Percentiles rank a stretch among this genome's conserved stretches.
Evolutionary conservation across 2,329 filamentous ascomycete species (phyloP).

Genomic region (Fusarium staphyleae): DNA sequence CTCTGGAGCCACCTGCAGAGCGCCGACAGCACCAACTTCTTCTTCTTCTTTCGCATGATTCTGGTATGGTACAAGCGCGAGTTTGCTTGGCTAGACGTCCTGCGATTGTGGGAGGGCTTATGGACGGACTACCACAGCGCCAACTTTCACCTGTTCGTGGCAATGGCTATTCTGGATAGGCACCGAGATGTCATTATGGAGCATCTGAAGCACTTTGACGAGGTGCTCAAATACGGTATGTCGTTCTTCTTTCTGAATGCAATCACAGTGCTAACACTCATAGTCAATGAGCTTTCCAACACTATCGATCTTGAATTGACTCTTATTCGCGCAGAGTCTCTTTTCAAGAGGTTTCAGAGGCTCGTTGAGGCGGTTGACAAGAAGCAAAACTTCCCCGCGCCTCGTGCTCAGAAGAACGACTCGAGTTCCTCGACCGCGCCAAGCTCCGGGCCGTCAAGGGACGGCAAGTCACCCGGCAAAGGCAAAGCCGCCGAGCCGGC

Average conservation of each 20-base stretch:
- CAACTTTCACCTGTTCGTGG: slow-evolving; percentile 94
- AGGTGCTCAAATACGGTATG: slow-evolving; percentile 94
- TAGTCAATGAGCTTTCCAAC: slow-evolving; percentile 93
- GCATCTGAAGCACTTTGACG: slow-evolving; percentile 92
- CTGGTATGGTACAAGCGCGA: slow-evolving; percentile 99
- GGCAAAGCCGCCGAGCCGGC: slow-evolving; percentile 50
- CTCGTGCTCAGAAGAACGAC: slow-evolving; percentile 36
- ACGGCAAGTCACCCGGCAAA: slow-evolving; percentile 37
- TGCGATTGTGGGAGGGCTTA: slow-evolving; percentile 88
- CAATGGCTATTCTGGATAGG: slow-evolving; percentile 92
- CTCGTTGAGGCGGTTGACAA: slow-evolving; percentile 92
- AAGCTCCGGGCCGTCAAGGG: slow-evolving; percentile 13
- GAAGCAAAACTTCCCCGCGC: slow-evolving; percentile 81
- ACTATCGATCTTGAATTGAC: slow-evolving; percentile 91
- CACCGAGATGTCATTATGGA: slow-evolving; percentile 96
- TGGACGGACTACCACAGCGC: slow-evolving; percentile 93
- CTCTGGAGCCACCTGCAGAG: slow-evolving; percentile 89
- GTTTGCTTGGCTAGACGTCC: slow-evolving; percentile 86
- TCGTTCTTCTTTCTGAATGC: slow-evolving; percentile 17
- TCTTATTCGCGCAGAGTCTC: slow-evolving; percentile 83
- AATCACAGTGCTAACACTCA: slow-evolving; percentile 22
- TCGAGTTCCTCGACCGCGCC: slow-evolving; percentile 26
- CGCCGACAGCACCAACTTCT: slow-evolving; percentile 97
- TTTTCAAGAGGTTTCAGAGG: slow-evolving; percentile 88
- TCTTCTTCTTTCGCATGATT: slow-evolving; percentile 99